phyloP scores from a whole-genome alignment of 2,329 filamentous ascomycete species.

The Apiospora hydei region DNA sequence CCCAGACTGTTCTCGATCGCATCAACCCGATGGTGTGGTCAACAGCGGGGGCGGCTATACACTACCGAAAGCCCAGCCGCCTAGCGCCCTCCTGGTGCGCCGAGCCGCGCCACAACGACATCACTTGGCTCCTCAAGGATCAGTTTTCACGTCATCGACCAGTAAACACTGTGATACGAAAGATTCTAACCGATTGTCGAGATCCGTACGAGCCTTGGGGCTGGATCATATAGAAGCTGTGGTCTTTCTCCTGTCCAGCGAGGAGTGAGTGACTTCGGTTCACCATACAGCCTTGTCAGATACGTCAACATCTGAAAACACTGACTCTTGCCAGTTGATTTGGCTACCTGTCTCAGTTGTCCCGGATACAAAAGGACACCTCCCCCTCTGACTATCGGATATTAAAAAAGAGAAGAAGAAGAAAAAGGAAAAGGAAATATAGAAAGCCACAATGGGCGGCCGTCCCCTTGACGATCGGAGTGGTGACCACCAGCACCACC shows the following conservation, averaged over 20 bases:
- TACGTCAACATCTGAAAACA: neutral
- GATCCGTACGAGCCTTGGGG: neutral
- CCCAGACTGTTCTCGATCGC: neutral
- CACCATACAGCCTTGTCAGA: too few species aligned
- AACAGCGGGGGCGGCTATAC: neutral
- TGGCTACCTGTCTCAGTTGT: too few species aligned
- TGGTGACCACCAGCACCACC: neutral
- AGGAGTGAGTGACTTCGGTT: neutral
- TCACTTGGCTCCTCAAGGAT: neutral
- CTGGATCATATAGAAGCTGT: neutral
- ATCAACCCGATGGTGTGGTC: neutral
- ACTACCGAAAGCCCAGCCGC: neutral
- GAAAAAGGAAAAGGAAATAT: neutral
- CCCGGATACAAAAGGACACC: neutral
- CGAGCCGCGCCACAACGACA: conserved; percentile 6
- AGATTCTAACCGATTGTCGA: neutral
- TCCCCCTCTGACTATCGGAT: too few species aligned
- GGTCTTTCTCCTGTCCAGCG: neutral
- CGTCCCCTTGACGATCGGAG: neutral
- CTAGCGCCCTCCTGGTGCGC: conserved; percentile 3
- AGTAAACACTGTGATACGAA: neutral
- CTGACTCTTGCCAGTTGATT: neutral
- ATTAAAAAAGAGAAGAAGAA: too few species aligned
- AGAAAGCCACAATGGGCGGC: neutral
- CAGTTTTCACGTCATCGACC: neutral